phyloP scores from a whole-genome alignment of 2,329 filamentous ascomycete genomes.

The Thyridium curvatum region DNA sequence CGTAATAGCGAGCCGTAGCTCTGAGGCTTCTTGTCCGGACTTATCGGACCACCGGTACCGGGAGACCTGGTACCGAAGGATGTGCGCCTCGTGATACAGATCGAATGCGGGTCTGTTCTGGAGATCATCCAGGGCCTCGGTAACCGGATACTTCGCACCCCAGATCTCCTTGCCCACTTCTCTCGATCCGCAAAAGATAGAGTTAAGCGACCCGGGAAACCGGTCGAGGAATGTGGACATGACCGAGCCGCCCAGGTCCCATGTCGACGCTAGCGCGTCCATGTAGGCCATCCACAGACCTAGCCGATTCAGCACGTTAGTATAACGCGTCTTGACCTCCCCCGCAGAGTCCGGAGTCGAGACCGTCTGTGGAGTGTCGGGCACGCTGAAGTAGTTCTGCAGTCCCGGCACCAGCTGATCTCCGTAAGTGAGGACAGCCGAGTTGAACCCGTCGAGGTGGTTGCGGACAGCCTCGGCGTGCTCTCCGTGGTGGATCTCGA shows the following conservation, averaged over 20 bases:
- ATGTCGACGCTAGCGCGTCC: neutral
- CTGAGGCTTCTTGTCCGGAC: too few species aligned
- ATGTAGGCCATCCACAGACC: neutral
- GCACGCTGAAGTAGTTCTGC: neutral
- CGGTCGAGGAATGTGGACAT: neutral
- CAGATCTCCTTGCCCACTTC: neutral
- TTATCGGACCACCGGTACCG: neutral
- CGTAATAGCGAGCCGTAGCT: too few species aligned
- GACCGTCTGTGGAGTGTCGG: neutral
- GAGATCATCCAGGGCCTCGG: neutral
- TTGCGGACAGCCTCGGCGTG: neutral
- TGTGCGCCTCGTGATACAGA: neutral
- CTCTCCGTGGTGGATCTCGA: neutral
- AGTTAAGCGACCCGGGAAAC: neutral
- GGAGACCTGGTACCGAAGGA: neutral
- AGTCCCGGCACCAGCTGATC: neutral
- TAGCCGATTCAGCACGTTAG: neutral
- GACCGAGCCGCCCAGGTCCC: conserved; percentile 1
- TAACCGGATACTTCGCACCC: neutral
- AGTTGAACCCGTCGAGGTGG: neutral
- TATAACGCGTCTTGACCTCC: neutral
- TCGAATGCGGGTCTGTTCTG: neutral
- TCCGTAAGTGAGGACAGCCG: neutral
- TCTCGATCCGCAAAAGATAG: neutral
- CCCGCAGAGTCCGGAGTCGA: neutral